A percentile compares a stretch with the other conserved stretches of the same genome.
Conservation (phyloP, 768 basidiomycete genomes). For the Pleurotus cornucopiae region DNA sequence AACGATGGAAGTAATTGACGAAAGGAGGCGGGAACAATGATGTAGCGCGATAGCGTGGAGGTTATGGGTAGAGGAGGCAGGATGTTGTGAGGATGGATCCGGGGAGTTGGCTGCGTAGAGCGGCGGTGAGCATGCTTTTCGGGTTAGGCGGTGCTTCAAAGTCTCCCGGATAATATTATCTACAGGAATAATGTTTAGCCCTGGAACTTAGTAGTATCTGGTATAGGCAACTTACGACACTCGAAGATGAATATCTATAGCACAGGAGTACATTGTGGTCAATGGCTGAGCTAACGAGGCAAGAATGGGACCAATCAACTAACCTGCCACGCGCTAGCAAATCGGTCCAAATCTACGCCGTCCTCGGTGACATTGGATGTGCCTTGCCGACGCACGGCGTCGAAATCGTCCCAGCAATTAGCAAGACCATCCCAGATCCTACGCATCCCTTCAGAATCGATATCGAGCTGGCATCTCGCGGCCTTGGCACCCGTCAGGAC, state of each 20-base stretch:
- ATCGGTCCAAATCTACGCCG: constrained; percentile 46
- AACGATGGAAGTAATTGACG: constrained; percentile 46
- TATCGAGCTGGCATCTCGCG: constrained; percentile 25
- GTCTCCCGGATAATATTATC: constrained; percentile 87
- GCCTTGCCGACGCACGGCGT: constrained; percentile 44
- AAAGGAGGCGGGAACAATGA: constrained; percentile 48
- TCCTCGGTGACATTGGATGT: constrained; percentile 27
- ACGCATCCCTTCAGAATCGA: constrained; percentile 63
- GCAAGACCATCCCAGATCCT: constrained; percentile 87
- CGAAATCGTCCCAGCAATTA: constrained; percentile 81
- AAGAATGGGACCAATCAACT: constrained; percentile 16
- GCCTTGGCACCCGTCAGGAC: constrained; percentile 79
- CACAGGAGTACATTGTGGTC: constrained; percentile 13
- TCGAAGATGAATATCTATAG: constrained; percentile 85
- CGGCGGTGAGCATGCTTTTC: constrained; percentile 21
- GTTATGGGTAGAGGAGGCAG: constrained; percentile 37
- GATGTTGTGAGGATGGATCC: constrained; percentile 41
- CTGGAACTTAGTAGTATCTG: background rate
- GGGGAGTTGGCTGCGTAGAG: constrained; percentile 43
- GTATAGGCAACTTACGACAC: constrained; percentile 55
- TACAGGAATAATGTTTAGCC: constrained; percentile 15
- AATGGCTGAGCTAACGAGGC: background rate
- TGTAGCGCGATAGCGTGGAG: constrained; percentile 46
- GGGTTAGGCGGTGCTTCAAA: constrained; percentile 54
- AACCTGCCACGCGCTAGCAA: constrained; percentile 86